Conservation (phyloP, 768 basidiomycete species). For the Rhizopogon roseolus region DNA sequence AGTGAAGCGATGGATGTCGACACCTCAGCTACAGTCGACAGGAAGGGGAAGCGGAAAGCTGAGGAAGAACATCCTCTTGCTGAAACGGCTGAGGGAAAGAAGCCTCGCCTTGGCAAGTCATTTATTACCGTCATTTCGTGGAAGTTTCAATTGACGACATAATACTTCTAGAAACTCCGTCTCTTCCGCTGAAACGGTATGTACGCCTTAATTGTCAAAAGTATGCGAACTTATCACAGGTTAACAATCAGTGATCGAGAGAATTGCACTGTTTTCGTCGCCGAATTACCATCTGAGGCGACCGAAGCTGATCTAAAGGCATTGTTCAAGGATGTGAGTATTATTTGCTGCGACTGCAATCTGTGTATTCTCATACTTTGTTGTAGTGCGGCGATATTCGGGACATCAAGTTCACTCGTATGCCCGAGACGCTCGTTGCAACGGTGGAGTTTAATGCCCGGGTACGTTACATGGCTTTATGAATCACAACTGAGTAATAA, state of each 20-base stretch:
- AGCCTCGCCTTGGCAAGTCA: conserved; percentile 53
- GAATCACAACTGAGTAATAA: background rate
- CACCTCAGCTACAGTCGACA: conserved; percentile 24
- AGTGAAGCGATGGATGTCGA: conserved; percentile 41
- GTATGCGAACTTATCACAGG: background rate
- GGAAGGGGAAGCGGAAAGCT: conserved; percentile 58
- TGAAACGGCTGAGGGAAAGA: conserved; percentile 53
- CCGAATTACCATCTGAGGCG: conserved; percentile 53
- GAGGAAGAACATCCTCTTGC: conserved; percentile 37
- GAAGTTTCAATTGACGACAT: background rate
- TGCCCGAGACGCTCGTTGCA: conserved; percentile 61
- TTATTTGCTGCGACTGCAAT: background rate
- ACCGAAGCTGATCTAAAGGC: conserved; percentile 61
- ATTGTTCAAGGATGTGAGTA: conserved; percentile 83
- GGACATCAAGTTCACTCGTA: conserved; percentile 72
- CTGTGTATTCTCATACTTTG: conserved; percentile 4
- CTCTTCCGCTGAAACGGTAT: conserved; percentile 57
- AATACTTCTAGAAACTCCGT: conserved; percentile 35
- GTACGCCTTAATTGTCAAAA: background rate
- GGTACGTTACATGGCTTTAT: conserved; percentile 16
- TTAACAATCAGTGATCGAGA: conserved; percentile 75
- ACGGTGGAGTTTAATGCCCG: conserved; percentile 83
- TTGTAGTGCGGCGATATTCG: conserved; percentile 81
- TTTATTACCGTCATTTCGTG: background rate
- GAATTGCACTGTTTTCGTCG: conserved; percentile 87